phyloP scores from a whole-genome alignment of 345 rosid genomes.

The Syzygium jambos region DNA sequence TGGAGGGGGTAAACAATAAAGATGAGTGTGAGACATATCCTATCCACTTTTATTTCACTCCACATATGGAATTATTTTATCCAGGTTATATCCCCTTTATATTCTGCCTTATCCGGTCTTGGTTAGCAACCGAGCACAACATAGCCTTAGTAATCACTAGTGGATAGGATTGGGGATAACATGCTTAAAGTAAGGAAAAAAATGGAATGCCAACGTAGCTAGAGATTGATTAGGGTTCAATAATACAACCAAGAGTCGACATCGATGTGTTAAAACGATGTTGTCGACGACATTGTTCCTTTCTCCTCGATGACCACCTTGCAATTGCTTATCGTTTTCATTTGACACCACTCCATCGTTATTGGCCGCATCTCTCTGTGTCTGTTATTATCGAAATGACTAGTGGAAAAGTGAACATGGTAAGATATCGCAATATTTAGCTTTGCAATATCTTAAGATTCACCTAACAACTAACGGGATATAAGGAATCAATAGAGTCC shows the following conservation, averaged over 20 bases:
- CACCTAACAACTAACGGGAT: not conserved
- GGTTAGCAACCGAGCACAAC: not conserved
- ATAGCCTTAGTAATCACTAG: not conserved
- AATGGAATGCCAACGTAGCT: not conserved
- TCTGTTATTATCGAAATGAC: not conserved
- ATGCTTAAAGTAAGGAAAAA: not conserved
- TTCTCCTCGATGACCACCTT: not conserved
- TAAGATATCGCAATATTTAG: not conserved
- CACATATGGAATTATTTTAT: not conserved
- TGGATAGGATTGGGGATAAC: not conserved
- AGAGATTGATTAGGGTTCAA: not conserved
- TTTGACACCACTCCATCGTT: not conserved
- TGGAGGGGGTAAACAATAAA: not conserved
- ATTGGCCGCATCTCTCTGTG: not conserved
- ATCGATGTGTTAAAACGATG: not conserved
- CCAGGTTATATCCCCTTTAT: not conserved
- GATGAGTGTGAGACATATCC: not conserved
- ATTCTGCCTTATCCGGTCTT: not conserved
- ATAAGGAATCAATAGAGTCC: not conserved
- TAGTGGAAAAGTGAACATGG: not conserved
- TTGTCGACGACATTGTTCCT: not conserved
- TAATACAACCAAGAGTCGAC: not conserved
- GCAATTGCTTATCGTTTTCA: not conserved
- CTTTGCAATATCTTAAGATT: not conserved
- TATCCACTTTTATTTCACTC: not conserved